Evolutionary conservation across 2,329 filamentous ascomycete genomes (phyloP), one percentile per base, ranked within the genome.

Genomic region (Epichloe elymi): DNA sequence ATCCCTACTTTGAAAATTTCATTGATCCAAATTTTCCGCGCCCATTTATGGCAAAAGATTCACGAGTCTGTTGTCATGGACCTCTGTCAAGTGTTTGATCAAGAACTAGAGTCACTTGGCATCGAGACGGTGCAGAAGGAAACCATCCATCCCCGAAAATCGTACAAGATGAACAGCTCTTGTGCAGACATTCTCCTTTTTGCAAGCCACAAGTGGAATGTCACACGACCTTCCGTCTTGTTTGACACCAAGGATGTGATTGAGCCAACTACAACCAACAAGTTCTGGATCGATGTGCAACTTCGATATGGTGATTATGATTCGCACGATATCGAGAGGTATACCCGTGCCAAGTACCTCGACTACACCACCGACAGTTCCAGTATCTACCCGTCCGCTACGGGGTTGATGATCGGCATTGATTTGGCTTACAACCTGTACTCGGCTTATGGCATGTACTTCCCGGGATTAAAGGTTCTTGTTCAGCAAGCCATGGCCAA

Each of bases 81-180:
- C 75, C 70, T 98, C 63, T 97, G 93, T 60, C 94, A 98, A 65
- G 93, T 98, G 14, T 95, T 98, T 60, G 93, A 98, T 59, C 91
- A 97, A 63, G 93, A 98, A 65, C 73, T 98, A 42, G 93, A 98
- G 67, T 89, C 93, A 35, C 75, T 98, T 4, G 90, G 90, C 37
- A 96, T 98, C 53, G 93, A 98, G 69, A 94, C 89, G 2, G 93
- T 97, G 4, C 93, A 98, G 65, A 98, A 98, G 70, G 93, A 98
- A 72, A 97, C 93, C 0, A 98, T 98, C 53, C 93, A 98, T 74
- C 93, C 93, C 49, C 81, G 93, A 80, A 98, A 98, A 71, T 96
- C 89, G 4, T 98, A 98, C 80, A 98, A 98, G 80, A 98, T 98
- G 93, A 98, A 98, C 75, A 96, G 90, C 62, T 97, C 91, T 52